Base-by-base conservation (phyloP, 768 basidiomycete species). In the Cyathus striatus region DNA sequence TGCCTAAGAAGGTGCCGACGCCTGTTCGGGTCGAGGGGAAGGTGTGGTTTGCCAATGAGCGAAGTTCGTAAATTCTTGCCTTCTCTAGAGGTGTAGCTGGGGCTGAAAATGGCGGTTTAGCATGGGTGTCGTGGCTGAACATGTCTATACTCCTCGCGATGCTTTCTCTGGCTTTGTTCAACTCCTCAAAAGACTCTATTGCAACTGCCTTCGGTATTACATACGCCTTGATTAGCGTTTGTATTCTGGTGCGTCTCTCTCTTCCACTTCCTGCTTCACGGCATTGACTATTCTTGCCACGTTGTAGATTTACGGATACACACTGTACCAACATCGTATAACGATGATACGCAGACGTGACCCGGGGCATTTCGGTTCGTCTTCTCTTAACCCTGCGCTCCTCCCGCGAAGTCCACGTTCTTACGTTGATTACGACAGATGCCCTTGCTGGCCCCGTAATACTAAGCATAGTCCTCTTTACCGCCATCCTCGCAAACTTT, bases 41-140 rank as follows among this genome's bases (percentile, higher is more conserved):
- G 56, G 93, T 97, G 38, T 97, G 94, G 93, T 95, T 97, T 60
- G 92, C 93, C 6, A 96, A 96, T 56, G 93, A 97, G 63, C 70
- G 90, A 57, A 92, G 90, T 92, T 37, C 47, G 82, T 64, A 6
- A 39, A n/a, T 10, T 9, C 35, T 39, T 41, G 40, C 40, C 24
- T 40, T 14, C 41, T 13, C 6, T 7, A 10, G 6, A 13, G 21
- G 5, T 12, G 38, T 16, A 41, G 40, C 23, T 40, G 6, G 35
- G 26, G 2, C 30, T 23, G 30, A 14, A 42, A 27, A 23, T 23
- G 33, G 16, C 22, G 23, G 27, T 38, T 41, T 41, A 91, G 90
- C 95, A 2, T 96, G 93, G 88, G 76, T 98, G 23, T 78, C 93
- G 0, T 99, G 95, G 82, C 69, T 98, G 41, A 89, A 88, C 49